These are phyloP conservation scores for Cordyceps cicadae DNA, from an alignment of 2,329 filamentous ascomycete genomes.

Conservation along the genomic window DNA sequence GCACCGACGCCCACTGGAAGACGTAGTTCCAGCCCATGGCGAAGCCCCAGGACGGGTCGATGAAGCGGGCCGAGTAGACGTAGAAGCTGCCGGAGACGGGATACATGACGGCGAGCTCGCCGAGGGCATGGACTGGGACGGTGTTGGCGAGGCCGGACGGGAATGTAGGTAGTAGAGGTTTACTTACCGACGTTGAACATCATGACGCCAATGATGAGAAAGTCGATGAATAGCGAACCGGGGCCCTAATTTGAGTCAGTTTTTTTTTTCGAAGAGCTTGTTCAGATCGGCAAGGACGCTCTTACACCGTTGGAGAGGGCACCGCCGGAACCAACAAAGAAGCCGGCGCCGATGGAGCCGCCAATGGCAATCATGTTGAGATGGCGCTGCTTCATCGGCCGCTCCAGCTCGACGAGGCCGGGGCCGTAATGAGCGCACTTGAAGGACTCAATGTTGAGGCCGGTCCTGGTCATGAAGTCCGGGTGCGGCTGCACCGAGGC, in stretches of 20 bases:
- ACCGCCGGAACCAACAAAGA: constrained; percentile 51
- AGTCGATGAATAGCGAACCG: constrained; percentile 37
- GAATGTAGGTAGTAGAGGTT: neutral
- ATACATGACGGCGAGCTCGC: constrained; percentile 53
- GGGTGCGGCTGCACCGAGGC: constrained; percentile 7
- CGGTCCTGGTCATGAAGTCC: constrained; percentile 29
- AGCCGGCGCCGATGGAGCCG: constrained; percentile 49
- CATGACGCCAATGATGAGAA: constrained; percentile 50
- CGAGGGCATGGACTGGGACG: constrained; percentile 45
- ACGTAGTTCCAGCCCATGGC: constrained; percentile 43
- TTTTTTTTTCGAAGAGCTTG: too few relatives aligned
- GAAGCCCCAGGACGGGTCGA: constrained; percentile 53
- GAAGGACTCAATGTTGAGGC: constrained; percentile 31
- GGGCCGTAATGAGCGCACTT: constrained; percentile 26
- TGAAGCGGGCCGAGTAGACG: constrained; percentile 52
- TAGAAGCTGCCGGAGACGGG: constrained; percentile 57
- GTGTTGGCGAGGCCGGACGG: neutral
- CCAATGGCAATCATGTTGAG: constrained; percentile 53
- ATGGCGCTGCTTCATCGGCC: constrained; percentile 44
- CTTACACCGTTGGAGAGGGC: constrained; percentile 39
- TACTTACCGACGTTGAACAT: constrained; percentile 45
- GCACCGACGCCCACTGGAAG: constrained; percentile 42
- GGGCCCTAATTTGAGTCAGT: constrained; percentile 26
- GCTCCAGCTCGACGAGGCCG: constrained; percentile 29
- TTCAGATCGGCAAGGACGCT: too few relatives aligned